phyloP scores from a whole-genome alignment of 768 basidiomycete species.

The Chiua virens region DNA sequence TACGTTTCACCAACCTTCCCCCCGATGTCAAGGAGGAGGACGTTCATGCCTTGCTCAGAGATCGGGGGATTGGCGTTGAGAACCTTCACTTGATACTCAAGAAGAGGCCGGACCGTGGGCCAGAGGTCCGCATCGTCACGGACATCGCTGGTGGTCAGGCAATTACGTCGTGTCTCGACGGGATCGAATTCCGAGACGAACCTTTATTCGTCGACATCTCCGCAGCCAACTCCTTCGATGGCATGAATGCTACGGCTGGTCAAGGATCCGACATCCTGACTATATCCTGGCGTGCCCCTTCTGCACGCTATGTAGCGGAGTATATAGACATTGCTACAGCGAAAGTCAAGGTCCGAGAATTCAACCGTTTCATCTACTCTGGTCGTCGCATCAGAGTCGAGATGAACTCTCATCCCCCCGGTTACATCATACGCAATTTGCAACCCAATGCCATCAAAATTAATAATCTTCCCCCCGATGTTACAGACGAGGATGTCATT shows the following conservation, averaged over 20 bases:
- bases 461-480: constrained; percentile 33
- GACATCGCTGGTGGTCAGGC: constrained; percentile 40
- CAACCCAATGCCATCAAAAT: constrained; percentile 39
- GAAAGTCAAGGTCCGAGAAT: no score
- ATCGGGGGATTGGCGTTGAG: constrained; percentile 39
- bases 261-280: constrained; percentile 35
- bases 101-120: constrained; percentile 23
- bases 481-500: constrained; percentile 20
- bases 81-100: constrained; percentile 11
- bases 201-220: constrained; percentile 41
- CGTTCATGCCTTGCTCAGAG: constrained; percentile 40
- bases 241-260: constrained; percentile 36
- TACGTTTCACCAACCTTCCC: constrained; percentile 47
- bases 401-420: constrained; percentile 38
- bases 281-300: constrained; percentile 47
- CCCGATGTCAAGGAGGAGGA: constrained; percentile 36
- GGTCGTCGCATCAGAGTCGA: constrained; percentile 40
- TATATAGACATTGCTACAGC: constrained; percentile 27
- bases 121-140: constrained; percentile 41
- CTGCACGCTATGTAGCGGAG: constrained; percentile 38
- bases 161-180: constrained; percentile 45
- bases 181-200: constrained; percentile 43
- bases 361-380: no score
- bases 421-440: constrained; percentile 21
- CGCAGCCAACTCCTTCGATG: constrained; percentile 25